Evolutionary conservation across 192 early-diverging fungal genomes (phyloP).

Genomic region (Backusella macrospora): DNA sequence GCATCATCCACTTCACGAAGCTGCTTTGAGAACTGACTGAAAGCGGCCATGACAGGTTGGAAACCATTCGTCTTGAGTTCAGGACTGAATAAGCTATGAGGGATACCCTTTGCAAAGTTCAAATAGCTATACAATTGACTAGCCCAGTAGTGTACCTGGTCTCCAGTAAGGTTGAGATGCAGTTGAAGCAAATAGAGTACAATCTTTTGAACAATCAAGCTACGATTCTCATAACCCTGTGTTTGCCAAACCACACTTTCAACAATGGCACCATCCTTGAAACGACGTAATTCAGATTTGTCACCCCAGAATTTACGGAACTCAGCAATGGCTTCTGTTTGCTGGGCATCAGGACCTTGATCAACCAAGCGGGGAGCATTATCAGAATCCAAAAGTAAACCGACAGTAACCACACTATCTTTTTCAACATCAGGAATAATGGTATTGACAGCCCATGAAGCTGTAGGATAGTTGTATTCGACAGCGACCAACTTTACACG

Average conservation of each 20-base stretch:
- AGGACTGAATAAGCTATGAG: conserved; percentile 48
- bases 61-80: conserved; percentile 54
- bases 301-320: conserved; percentile 91
- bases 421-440: conserved; percentile 35
- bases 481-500: conserved; percentile 49
- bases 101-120: conserved; percentile 50
- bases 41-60: conserved; percentile 68
- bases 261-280: conserved; percentile 90
- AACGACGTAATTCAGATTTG: conserved; percentile 87
- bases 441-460: conserved; percentile 46
- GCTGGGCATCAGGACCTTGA: conserved; percentile 83
- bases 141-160: conserved; percentile 62
- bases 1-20: conserved; percentile 62
- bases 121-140: conserved; percentile 69
- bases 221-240: conserved; percentile 61
- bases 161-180: conserved; percentile 65
- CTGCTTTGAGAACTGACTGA: conserved; percentile 63
- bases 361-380: conserved; percentile 77
- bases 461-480: conserved; percentile 29
- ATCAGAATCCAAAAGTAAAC: conserved; percentile 73
- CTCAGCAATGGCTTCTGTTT: conserved; percentile 60
- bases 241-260: conserved; percentile 87
- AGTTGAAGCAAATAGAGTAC: conserved; percentile 72
- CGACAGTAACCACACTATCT: conserved; percentile 55
- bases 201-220: conserved; percentile 80